phyloP scores from a whole-genome alignment of 2,329 filamentous ascomycete species.

The Botrytis cinerea region DNA sequence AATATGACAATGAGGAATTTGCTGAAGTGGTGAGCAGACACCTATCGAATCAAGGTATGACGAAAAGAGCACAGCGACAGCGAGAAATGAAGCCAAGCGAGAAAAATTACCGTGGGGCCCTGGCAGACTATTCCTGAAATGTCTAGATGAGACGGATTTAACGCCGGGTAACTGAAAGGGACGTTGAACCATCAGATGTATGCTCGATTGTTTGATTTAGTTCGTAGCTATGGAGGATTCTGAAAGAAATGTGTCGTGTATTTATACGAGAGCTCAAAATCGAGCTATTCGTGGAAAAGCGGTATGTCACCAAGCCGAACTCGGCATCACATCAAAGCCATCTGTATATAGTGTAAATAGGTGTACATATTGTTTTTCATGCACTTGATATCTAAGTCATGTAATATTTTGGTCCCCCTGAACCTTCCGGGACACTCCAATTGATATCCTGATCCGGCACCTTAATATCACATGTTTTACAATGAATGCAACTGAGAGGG shows the following conservation, averaged over 20 bases:
- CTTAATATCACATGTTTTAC: conserved; percentile 99
- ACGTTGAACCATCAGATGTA: background rate
- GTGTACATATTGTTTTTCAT: background rate
- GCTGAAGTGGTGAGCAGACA: background rate
- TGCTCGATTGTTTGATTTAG: background rate
- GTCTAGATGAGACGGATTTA: background rate
- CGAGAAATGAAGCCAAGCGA: background rate
- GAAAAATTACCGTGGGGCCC: background rate
- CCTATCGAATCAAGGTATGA: background rate
- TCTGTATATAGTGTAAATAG: background rate
- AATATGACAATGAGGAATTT: background rate
- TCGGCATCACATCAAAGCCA: background rate
- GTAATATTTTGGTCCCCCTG: conserved; percentile 74
- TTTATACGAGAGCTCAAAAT: background rate
- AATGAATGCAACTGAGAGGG: conserved; percentile 86
- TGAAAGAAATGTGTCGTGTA: too few relatives aligned
- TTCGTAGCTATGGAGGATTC: background rate
- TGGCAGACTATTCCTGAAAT: background rate
- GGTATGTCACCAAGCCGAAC: background rate
- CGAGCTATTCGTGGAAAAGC: background rate
- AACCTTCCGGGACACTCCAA: conserved; percentile 53
- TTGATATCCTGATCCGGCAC: conserved; percentile 88
- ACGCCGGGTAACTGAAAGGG: background rate
- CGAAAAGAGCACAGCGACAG: background rate
- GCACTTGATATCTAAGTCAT: conserved; percentile 52